A percentile compares a stretch with the other conserved stretches of the same genome.
Conservation (phyloP, 2,329 filamentous ascomycete species). For the Calonectria henricotiae region DNA sequence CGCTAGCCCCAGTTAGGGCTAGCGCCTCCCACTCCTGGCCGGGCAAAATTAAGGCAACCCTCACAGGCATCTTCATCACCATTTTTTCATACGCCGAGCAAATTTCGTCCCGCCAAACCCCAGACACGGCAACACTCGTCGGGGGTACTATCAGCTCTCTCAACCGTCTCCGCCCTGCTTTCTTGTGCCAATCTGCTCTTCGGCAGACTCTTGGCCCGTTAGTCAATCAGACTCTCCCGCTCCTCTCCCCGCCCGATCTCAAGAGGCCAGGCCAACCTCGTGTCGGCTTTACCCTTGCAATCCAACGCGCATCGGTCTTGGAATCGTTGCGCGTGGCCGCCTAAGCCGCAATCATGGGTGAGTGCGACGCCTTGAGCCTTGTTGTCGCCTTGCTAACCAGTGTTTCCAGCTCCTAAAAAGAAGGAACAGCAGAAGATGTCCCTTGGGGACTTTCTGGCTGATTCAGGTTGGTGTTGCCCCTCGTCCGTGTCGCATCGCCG, state of each 20-base stretch:
- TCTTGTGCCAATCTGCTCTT: slow-evolving; percentile 35
- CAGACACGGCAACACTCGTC: slow-evolving; percentile 62
- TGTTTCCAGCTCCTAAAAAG: slow-evolving; percentile 85
- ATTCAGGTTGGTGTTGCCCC: slow-evolving; percentile 80
- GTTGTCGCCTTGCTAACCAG: slow-evolving; percentile 38
- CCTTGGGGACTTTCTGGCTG: slow-evolving; percentile 94
- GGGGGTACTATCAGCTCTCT: slow-evolving; percentile 55
- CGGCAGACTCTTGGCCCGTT: slow-evolving; percentile 11
- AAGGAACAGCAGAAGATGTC: slow-evolving; percentile 97
- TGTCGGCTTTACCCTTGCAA: slow-evolving; percentile 54
- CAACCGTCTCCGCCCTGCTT: slow-evolving; percentile 45
- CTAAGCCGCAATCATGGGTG: slow-evolving; percentile 76
- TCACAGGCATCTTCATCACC: slow-evolving; percentile 58
- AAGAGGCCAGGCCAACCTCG: slow-evolving; percentile 51
- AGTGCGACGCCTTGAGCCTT: slow-evolving; percentile 51
- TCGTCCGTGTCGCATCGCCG: slow-evolving; percentile 54
- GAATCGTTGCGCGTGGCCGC: slow-evolving; percentile 66
- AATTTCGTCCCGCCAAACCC: slow-evolving; percentile 63
- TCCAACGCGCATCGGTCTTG: slow-evolving; percentile 60
- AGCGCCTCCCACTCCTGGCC: slow-evolving; percentile 62
- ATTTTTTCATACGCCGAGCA: slow-evolving; percentile 62
- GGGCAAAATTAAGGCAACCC: slow-evolving; percentile 65
- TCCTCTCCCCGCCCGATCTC: slow-evolving; percentile 36
- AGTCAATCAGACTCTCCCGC: slow-evolving; percentile 30
- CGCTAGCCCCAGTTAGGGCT: slow-evolving; percentile 52